These are phyloP conservation scores for Pseudogymnoascus pannorum DNA, from an alignment of 2,329 filamentous ascomycete genomes.

Conservation along the genomic window DNA sequence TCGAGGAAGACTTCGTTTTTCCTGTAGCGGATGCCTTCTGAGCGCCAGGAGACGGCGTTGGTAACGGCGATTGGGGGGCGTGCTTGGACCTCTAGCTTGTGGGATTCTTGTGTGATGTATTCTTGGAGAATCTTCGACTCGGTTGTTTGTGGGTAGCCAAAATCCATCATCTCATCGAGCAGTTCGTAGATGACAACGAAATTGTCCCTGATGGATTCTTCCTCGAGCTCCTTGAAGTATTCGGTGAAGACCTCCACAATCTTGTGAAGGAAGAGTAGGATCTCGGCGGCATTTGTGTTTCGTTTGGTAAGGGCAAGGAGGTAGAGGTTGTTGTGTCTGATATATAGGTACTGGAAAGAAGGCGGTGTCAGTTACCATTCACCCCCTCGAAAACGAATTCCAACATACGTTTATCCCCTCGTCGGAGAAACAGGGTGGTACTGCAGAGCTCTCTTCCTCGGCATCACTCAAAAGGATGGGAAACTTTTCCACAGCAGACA, in stretches of 20 bases:
- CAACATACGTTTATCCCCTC: slow-evolving; percentile 88
- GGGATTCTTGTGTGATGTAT: slow-evolving; percentile 98
- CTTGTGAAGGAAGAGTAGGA: slow-evolving; percentile 95
- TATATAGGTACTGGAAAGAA: slow-evolving; percentile 78
- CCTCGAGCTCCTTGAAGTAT: slow-evolving; percentile 98
- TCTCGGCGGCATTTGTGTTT: slow-evolving; percentile 98
- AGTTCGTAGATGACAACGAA: slow-evolving; percentile 99
- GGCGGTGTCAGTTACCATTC: not conserved
- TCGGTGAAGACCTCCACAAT: slow-evolving; percentile 98
- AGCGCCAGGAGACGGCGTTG: slow-evolving; percentile 96
- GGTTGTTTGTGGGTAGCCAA: slow-evolving; percentile 97
- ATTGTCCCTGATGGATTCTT: slow-evolving; percentile 98
- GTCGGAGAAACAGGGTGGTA: slow-evolving; percentile 95
- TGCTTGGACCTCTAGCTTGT: slow-evolving; percentile 95
- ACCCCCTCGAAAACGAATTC: not conserved
- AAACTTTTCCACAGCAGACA: slow-evolving; percentile 98
- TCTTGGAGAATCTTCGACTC: slow-evolving; percentile 98
- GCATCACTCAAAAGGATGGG: slow-evolving; percentile 92
- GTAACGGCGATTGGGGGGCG: slow-evolving; percentile 95
- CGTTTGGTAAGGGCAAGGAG: slow-evolving; percentile 95
- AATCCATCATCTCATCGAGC: slow-evolving; percentile 99
- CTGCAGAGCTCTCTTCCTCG: slow-evolving; percentile 97
- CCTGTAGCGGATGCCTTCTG: slow-evolving; percentile 93
- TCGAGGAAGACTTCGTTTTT: slow-evolving; percentile 99
- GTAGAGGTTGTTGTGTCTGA: slow-evolving; percentile 98